Evolutionary conservation across 2,329 filamentous ascomycete species (phyloP).

Genomic region (Xylariaceae sp.): DNA sequence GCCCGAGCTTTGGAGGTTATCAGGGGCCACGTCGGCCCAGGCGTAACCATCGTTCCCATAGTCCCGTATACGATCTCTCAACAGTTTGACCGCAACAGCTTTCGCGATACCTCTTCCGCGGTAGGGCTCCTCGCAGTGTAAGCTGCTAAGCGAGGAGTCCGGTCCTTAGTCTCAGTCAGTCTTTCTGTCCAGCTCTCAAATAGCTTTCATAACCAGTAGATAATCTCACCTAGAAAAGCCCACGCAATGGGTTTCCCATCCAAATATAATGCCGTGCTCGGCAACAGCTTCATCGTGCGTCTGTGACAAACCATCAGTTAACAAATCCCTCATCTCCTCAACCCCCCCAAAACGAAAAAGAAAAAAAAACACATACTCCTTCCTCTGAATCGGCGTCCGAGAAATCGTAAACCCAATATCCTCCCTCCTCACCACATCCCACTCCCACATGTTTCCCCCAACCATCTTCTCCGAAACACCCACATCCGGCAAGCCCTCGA

Average conservation of each 20-base stretch:
- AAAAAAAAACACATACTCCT: conserved; percentile 37
- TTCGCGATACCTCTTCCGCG: conserved; percentile 60
- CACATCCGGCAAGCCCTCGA: conserved; percentile 39
- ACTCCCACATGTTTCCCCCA: conserved; percentile 30
- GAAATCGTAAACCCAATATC: conserved; percentile 53
- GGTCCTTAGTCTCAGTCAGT: conserved; percentile 35
- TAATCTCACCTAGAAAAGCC: conserved; percentile 51
- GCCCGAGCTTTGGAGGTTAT: conserved; percentile 55
- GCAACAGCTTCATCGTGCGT: conserved; percentile 30
- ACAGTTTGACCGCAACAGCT: conserved; percentile 52
- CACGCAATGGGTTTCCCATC: conserved; percentile 53
- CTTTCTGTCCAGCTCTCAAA: background rate
- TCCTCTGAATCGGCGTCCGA: conserved; percentile 52
- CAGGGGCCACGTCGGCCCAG: conserved; percentile 58
- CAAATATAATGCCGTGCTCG: conserved; percentile 43
- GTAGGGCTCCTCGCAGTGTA: conserved; percentile 57
- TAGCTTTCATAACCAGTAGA: conserved; percentile 20
- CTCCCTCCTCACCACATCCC: conserved; percentile 46
- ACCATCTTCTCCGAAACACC: conserved; percentile 15
- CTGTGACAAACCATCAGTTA: background rate
- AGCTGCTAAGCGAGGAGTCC: conserved; percentile 55
- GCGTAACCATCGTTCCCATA: conserved; percentile 47
- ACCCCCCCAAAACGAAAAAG: background rate
- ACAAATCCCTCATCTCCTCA: background rate
- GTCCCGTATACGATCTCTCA: conserved; percentile 44